Conservation (phyloP, 1,139 yeast genomes). For the Pichia sp. region DNA sequence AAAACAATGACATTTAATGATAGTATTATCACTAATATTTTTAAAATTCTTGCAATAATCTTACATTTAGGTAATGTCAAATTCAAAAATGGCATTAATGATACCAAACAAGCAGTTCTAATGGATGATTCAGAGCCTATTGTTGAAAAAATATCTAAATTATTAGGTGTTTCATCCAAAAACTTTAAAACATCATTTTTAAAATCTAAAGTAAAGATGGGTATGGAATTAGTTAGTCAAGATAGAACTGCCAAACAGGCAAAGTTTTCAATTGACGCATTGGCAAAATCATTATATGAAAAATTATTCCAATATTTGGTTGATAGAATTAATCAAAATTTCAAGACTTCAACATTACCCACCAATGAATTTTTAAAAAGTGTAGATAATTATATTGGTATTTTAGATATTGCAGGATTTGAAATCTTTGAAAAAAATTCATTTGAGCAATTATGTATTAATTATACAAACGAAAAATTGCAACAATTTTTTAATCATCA, state of each 20-base stretch:
- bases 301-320: constrained; percentile 75
- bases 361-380: constrained; percentile 15
- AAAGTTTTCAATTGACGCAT: constrained; percentile 74
- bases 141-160: constrained; percentile 39
- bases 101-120: constrained; percentile 76
- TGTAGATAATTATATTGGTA: constrained; percentile 69
- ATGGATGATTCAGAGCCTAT: constrained; percentile 49
- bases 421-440: constrained; percentile 90
- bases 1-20: constrained; percentile 63
- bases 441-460: constrained; percentile 94
- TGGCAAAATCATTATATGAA: constrained; percentile 84
- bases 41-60: constrained; percentile 66
- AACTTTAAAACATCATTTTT: constrained; percentile 56
- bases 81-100: constrained; percentile 49
- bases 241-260: constrained; percentile 79
- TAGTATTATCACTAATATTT: constrained; percentile 52
- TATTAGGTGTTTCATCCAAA: constrained; percentile 55
- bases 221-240: constrained; percentile 78
- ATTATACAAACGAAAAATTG: constrained; percentile 90
- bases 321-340: constrained; percentile 64
- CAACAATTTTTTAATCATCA: constrained; percentile 98
- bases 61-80: constrained; percentile 83
- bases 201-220: constrained; percentile 86
- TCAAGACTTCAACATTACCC: constrained; percentile 27
- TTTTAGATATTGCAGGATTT: constrained; percentile 94